Evolutionary conservation across 169 alveolate species (phyloP), one percentile per base, ranked within the genome.

Genomic region (Plasmodium billcollinsi): DNA sequence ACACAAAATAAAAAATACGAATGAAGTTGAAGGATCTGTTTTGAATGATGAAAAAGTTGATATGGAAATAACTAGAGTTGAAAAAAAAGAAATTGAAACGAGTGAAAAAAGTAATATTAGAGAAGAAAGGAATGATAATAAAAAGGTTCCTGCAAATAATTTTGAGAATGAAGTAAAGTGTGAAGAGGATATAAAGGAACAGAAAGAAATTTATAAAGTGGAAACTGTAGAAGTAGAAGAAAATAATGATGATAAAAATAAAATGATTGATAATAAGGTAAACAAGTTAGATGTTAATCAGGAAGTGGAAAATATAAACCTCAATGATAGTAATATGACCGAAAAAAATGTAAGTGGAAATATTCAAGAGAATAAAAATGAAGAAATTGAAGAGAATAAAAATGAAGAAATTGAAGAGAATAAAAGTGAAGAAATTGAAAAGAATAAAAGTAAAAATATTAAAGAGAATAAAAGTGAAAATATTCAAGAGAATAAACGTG

Each of bases 181-280:
- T 24, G 29, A 21, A 62, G 7, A 21, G 33, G n/a, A 62, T 62
- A 66, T 29, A 66, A 39, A 29, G 26, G 52, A 66, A 29, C 15
- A 66, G 5, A 66, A 66, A 24, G 56, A 62, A 24, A 20, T 54
- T 12, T 20, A 15, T 54, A 15, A n/a, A 20, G 63, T 43, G 29
- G 29, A 59, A 71, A 71, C 49, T 39, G 9, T 39, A 1, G 29
- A 29, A 20, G n/a, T 26, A 71, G 29, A 65, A 14, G 61, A 69
- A 47, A 33, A 14, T 12, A 26, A 12, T 9, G 39, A 47, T 7
- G 47, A 45, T 18, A 20, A 3, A 45, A 63, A 26, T 50, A 47
- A 74, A 59, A 39, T 11, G 62, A 74, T 6, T 58, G 66, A 74
- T 6, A 65, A 65, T 12, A 65, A 65, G 12, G 15, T 14, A 26